Evolutionary conservation across 2,329 filamentous ascomycete species (phyloP), one percentile per base, ranked within the genome.

Genomic region (Pyricularia sp.): DNA sequence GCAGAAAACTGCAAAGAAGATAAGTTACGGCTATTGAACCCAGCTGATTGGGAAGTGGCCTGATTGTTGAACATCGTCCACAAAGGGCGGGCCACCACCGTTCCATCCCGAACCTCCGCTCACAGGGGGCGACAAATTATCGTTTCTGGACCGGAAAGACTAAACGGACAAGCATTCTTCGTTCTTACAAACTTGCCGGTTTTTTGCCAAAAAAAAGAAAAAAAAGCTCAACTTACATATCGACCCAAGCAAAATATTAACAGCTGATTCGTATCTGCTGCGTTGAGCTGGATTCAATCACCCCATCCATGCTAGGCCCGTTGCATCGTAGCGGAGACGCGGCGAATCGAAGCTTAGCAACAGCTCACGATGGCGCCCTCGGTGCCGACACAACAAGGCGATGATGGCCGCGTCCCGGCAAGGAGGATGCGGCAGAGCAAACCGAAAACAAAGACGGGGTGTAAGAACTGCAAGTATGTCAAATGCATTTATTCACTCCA

Each of bases 391-490:
- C 30, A 63, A 9, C 14, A 55, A 30, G 73, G 71, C 66, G 73
- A 76, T 64, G 72, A 72, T 36, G 70, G 72, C 36, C 75, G 74
- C 65, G 77, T 75, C 63, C 75, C 75, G 5, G 23, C 20, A 50
- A 85, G 81, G 74, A 81, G 84, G 68, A 79, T 79, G 17, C 80
- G 85, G 68, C 83, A 80, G 31, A 88, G 85, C 75, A 84, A 81
- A 72, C 84, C 85, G 17, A 89, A 90, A 75, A 87, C 89, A 71
- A 89, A 88, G 79, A 90, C 87, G 0, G 88, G 88, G 59, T 90
- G 88, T 77, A 82, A 81, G 73, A 88, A 86, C 76, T 90, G 88
- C 88, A 90, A 90, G 88, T 90, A 81, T 76, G 87, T 82, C 68
- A 50, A n/a, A 65, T 20, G 5, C 17, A 50, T 50, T 20, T 9